Evolutionary conservation across 345 rosid genomes (phyloP).

Genomic region (Gossypium anomalum): DNA sequence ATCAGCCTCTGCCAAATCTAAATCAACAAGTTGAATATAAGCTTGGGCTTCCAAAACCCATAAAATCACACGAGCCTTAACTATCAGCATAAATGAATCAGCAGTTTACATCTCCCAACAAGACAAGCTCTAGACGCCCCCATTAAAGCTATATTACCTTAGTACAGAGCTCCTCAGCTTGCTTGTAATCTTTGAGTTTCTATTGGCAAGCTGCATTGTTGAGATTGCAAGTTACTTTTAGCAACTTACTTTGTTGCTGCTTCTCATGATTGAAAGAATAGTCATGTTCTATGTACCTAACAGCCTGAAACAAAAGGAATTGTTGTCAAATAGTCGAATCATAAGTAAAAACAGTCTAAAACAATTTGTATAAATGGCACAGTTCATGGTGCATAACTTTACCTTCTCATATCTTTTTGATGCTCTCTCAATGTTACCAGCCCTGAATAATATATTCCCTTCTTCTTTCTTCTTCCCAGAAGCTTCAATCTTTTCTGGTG

Average conservation of each 20-base stretch:
- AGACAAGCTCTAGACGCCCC: background rate
- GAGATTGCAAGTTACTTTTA: constrained; percentile 75
- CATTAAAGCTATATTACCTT: constrained; percentile 39
- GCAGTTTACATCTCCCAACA: background rate
- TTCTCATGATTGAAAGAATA: constrained; percentile 73
- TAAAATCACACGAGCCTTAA: background rate
- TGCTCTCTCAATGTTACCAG: constrained; percentile 65
- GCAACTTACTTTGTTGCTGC: constrained; percentile 62
- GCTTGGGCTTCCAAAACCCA: constrained; percentile 80
- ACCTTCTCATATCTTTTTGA: constrained; percentile 91
- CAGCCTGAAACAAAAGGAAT: constrained; percentile 50
- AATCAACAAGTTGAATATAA: constrained; percentile 50
- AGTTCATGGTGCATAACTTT: background rate
- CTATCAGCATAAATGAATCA: constrained; percentile 1
- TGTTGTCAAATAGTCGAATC: background rate
- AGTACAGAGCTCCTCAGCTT: constrained; percentile 70
- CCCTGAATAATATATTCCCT: constrained; percentile 74
- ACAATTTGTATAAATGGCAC: background rate
- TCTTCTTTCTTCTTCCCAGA: constrained; percentile 90
- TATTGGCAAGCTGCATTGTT: constrained; percentile 87
- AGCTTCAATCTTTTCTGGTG: constrained; percentile 82
- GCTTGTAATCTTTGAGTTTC: constrained; percentile 69
- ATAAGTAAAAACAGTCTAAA: background rate
- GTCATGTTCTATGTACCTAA: constrained; percentile 71
- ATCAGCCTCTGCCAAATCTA: constrained; percentile 65